Evolutionary conservation across 2,329 filamentous ascomycete species (phyloP), one percentile per base, ranked within the genome.

Genomic region (Knufia petricola): DNA sequence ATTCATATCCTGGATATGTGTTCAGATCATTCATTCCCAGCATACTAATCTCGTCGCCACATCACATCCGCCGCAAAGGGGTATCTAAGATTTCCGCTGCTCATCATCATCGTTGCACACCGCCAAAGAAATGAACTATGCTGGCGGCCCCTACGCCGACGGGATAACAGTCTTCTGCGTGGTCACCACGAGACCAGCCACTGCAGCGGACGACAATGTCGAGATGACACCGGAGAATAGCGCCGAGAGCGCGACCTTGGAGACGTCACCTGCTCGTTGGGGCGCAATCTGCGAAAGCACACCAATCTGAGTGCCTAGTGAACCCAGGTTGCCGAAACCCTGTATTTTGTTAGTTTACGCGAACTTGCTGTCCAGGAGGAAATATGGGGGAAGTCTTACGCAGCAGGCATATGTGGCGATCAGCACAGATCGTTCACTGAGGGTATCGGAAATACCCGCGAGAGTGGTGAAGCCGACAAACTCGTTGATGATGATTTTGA

Each of bases 401-500:
- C 87, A 94, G 55, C 89, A 77, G 17, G 85, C 85, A 62, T 94
- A 94, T 44, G 86, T 94, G 39, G 84, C 85, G 61, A 94, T 94
- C 56, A 94, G 76, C 39, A 75, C 75, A 20, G 86, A 87, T 46
- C 87, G 85, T 13, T 77, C 69, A 24, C 78, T 80, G 52, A 94
- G 74, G 64, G 84, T 88, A 0, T 64, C 63, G 1, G 67, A 60
- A 0, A 28, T 4, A 12, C 62, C 69, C 52, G 74, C 72, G 7
- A 88, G 77, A 24, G 64, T 63, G 21, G 66, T 65, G 69, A 86
- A 88, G 39, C 85, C 86, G 43, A 82, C 80, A 67, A 84, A 92
- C 67, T 92, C 86, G 70, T 92, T 94, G 68, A 82, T 82, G 61
- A 95, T 81, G 59, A 95, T 74, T 71, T 95, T 95, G 59, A 84